Conservation (phyloP, 2,329 filamentous ascomycete genomes). For the Claviceps humidiphila region DNA sequence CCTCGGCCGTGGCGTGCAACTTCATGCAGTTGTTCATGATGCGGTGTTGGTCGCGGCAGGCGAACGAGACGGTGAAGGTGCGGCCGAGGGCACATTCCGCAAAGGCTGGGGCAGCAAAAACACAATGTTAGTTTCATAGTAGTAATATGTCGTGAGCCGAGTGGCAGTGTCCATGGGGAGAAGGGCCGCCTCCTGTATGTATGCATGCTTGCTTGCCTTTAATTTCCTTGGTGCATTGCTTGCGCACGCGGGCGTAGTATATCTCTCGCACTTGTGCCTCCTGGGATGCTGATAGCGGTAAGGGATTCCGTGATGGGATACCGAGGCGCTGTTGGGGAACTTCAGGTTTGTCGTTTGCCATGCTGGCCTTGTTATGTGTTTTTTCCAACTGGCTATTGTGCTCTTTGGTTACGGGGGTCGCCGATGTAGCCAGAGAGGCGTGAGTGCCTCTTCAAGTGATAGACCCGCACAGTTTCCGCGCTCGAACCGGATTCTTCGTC, state of each 20-base stretch:
- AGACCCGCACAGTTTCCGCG: no score
- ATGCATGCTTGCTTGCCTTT: constrained; percentile 41
- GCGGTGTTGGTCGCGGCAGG: constrained; percentile 65
- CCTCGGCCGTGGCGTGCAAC: constrained; percentile 65
- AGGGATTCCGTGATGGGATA: constrained; percentile 58
- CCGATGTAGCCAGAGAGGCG: no score
- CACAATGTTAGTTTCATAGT: neutral
- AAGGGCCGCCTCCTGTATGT: neutral
- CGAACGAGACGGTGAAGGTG: constrained; percentile 78
- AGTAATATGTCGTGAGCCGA: no score
- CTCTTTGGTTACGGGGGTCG: no score
- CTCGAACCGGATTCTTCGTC: no score
- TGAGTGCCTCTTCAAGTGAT: no score
- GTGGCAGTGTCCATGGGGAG: neutral
- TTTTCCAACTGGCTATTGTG: neutral
- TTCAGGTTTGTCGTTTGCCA: constrained; percentile 16
- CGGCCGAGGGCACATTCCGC: constrained; percentile 77
- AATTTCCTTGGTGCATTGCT: constrained; percentile 63
- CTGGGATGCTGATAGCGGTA: constrained; percentile 70
- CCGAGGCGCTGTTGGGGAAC: constrained; percentile 21
- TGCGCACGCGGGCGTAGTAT: constrained; percentile 67
- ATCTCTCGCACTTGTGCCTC: constrained; percentile 71
- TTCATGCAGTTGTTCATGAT: constrained; percentile 95
- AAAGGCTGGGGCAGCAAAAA: constrained; percentile 42
- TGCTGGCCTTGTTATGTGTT: neutral